Conservation (phyloP, 352 stramenopile species). For the Globisporangium polare region DNA sequence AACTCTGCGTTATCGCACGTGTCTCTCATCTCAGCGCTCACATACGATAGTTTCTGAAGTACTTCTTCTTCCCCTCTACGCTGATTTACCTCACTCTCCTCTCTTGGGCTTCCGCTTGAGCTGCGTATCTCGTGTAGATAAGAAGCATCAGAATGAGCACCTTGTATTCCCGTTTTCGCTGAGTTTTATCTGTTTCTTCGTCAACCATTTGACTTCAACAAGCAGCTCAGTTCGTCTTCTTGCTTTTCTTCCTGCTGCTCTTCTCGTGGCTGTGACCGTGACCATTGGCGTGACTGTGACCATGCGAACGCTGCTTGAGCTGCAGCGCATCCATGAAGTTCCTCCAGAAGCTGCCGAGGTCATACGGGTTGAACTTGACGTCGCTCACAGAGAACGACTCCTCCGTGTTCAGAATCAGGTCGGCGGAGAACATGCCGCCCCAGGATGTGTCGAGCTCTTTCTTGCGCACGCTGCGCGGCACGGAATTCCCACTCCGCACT, state of each 20-base stretch:
- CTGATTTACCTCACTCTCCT: neutral
- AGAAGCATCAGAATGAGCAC: constrained; percentile 10
- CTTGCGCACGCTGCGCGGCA: constrained; percentile 33
- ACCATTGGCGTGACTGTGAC: constrained; percentile 3
- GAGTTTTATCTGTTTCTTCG: neutral
- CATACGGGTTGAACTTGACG: constrained; percentile 79
- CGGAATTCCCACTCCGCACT: constrained; percentile 19
- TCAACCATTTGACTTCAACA: neutral
- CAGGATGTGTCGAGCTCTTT: constrained; percentile 68
- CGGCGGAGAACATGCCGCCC: constrained; percentile 66
- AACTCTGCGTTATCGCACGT: neutral
- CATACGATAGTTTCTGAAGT: neutral
- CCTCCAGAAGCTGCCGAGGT: constrained; percentile 44
- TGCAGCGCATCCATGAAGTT: constrained; percentile 65
- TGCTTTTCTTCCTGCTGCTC: constrained; percentile 12
- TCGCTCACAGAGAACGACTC: constrained; percentile 63
- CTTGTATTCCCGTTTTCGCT: neutral
- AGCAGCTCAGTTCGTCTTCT: constrained; percentile 26
- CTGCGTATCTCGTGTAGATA: constrained; percentile 11
- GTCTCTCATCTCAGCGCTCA: neutral
- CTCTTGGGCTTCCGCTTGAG: constrained; percentile 2
- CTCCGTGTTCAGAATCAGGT: constrained; percentile 73
- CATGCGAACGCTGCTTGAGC: constrained; percentile 7
- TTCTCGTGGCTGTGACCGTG: neutral
- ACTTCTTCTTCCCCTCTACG: neutral